These are phyloP conservation scores for Cystobasidium slooffiae DNA, from an alignment of 1,284 basidiomycete genomes.

Conservation along the genomic window DNA sequence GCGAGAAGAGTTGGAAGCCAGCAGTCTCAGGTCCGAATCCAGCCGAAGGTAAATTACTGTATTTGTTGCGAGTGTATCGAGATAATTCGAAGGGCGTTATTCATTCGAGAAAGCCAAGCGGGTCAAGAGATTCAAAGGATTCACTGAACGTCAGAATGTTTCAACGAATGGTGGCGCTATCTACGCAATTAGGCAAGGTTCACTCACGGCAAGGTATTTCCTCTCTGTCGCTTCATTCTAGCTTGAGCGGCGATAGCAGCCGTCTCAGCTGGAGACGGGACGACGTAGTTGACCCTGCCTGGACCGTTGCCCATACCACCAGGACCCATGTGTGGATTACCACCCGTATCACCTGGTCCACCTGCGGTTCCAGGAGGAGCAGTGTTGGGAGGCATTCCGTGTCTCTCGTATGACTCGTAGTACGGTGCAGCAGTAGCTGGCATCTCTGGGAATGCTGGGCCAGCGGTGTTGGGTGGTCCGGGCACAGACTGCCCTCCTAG, in stretches of 20 bases:
- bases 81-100: not conserved
- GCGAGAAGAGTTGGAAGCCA: slow-evolving; percentile 35
- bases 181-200: not conserved
- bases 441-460: slow-evolving; percentile 35
- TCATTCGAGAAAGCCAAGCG: not conserved
- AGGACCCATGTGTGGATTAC: not conserved
- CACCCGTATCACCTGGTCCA: not conserved
- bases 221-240: slow-evolving; percentile 27
- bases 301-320: not conserved
- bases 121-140: not conserved
- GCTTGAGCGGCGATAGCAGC: slow-evolving; percentile 44
- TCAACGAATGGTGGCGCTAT: not conserved
- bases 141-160: not conserved
- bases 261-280: slow-evolving; percentile 38
- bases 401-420: slow-evolving; percentile 22
- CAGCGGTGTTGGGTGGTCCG: slow-evolving; percentile 21
- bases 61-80: not conserved
- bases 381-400: slow-evolving; percentile 31
- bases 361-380: slow-evolving; percentile 23
- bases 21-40: slow-evolving; percentile 14
- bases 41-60: slow-evolving; percentile 20
- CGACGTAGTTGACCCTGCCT: slow-evolving; percentile 41
- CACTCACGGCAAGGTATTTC: slow-evolving; percentile 33
- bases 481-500: slow-evolving; percentile 18
- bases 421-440: slow-evolving; percentile 21